Conservation (phyloP, 805 yeast genomes). For the Saccharomycopsis sp. region DNA sequence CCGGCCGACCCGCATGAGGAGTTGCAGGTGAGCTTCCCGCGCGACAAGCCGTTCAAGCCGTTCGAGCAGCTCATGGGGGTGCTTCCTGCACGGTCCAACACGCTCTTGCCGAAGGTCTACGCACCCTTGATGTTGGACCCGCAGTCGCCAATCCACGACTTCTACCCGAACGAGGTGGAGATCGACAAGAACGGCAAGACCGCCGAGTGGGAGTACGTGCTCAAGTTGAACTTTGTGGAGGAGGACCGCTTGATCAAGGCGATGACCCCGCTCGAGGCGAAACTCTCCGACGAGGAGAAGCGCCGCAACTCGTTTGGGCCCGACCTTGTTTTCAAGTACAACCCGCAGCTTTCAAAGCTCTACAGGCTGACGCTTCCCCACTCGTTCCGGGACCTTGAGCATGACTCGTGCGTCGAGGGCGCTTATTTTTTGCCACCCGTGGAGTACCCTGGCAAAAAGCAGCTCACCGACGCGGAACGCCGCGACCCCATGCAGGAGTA, state of each 20-base stretch:
- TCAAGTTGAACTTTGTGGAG: constrained; percentile 86
- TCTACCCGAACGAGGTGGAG: constrained; percentile 83
- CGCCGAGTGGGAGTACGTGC: constrained; percentile 97
- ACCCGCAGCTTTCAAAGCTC: constrained; percentile 63
- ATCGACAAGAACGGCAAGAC: constrained; percentile 91
- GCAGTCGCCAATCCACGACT: constrained; percentile 79
- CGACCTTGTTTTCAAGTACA: constrained; percentile 61
- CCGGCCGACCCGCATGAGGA: constrained; percentile 26
- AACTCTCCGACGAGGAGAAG: constrained; percentile 63
- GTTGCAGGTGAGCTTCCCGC: constrained; percentile 52
- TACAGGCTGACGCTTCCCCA: constrained; percentile 75
- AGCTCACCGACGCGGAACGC: constrained; percentile 25
- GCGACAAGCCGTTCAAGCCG: constrained; percentile 79
- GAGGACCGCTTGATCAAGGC: constrained; percentile 66
- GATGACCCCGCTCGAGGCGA: constrained; percentile 56
- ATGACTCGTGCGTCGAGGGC: constrained; percentile 69
- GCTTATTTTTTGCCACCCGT: constrained; percentile 46
- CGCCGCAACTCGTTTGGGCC: constrained; percentile 68
- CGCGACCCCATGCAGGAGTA: constrained; percentile 23
- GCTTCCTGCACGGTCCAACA: constrained; percentile 83
- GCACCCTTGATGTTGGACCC: constrained; percentile 82
- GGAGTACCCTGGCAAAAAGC: constrained; percentile 20
- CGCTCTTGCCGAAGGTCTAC: constrained; percentile 69
- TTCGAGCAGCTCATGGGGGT: constrained; percentile 97
- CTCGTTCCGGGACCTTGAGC: constrained; percentile 68